phyloP scores from a whole-genome alignment of 441 rosid genomes.

The Mallotus repandus region DNA sequence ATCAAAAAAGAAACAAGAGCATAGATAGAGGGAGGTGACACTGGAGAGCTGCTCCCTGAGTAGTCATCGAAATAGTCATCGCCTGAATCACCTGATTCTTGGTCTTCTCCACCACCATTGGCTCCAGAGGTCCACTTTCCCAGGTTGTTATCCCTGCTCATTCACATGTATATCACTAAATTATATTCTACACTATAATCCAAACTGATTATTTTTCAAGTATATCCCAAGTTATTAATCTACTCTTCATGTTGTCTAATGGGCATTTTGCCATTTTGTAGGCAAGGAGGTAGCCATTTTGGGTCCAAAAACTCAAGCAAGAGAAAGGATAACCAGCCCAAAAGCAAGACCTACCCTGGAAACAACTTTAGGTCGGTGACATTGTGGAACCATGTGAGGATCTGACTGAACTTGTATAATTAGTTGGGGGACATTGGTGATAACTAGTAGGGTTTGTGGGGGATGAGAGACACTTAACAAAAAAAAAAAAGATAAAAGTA shows the following conservation, averaged over 20 bases:
- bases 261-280: not conserved
- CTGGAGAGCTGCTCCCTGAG: slow-evolving; percentile 37
- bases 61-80: slow-evolving; percentile 45
- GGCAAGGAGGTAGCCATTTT: not conserved
- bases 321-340: not conserved
- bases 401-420: not conserved
- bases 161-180: not conserved
- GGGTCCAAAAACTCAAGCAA: not conserved
- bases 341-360: not conserved
- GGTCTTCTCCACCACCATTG: slow-evolving; percentile 34
- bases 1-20: slow-evolving; percentile 23
- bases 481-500: not conserved
- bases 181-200: not conserved
- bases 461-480: not conserved
- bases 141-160: slow-evolving; percentile 64
- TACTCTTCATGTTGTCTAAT: no score
- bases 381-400: not conserved
- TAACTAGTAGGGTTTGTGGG: not conserved
- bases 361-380: not conserved
- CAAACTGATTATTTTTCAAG: no score
- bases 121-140: slow-evolving; percentile 78
- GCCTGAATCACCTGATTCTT: slow-evolving; percentile 29
- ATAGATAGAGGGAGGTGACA: slow-evolving; percentile 14
- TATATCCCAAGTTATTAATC: no score
- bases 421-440: not conserved